Percentiles rank a stretch among this genome's conserved stretches.
Conservation (phyloP, 1,284 basidiomycete species). For the Cystobasidiaceae sp. region DNA sequence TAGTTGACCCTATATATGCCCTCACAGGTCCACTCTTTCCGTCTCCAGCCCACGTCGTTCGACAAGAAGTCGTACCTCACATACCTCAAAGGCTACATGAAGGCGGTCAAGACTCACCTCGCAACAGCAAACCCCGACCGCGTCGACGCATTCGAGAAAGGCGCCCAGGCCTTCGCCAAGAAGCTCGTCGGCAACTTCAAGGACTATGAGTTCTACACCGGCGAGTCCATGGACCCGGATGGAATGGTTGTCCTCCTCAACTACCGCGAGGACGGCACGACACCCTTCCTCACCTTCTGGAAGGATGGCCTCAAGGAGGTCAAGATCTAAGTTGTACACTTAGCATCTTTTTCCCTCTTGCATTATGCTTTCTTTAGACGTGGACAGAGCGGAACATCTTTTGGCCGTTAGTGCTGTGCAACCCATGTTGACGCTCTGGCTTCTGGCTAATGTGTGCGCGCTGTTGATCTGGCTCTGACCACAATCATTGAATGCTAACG, state of each 20-base stretch:
- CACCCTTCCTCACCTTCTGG: slow-evolving; percentile 86
- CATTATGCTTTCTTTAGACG: too few species aligned
- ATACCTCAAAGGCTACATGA: slow-evolving; percentile 89
- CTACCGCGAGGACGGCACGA: slow-evolving; percentile 62
- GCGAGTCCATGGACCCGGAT: slow-evolving; percentile 57
- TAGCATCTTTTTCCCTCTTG: background rate
- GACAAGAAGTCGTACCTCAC: slow-evolving; percentile 85
- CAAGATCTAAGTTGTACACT: slow-evolving; percentile 28
- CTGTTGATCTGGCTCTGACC: too few species aligned
- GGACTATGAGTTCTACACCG: slow-evolving; percentile 82
- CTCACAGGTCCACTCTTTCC: slow-evolving; percentile 67
- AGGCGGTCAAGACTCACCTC: slow-evolving; percentile 65
- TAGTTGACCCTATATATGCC: background rate
- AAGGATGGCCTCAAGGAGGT: slow-evolving; percentile 75
- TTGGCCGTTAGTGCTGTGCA: too few species aligned
- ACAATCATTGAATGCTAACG: too few species aligned
- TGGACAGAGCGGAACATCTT: too few species aligned
- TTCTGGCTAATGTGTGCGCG: too few species aligned
- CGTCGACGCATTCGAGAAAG: slow-evolving; percentile 77
- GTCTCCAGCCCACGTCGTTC: slow-evolving; percentile 74
- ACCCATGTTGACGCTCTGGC: too few species aligned
- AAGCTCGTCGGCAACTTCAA: slow-evolving; percentile 77
- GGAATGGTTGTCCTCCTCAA: slow-evolving; percentile 87
- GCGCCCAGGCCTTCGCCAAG: slow-evolving; percentile 70
- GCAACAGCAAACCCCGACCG: slow-evolving; percentile 58